phyloP scores from a whole-genome alignment of 2,329 filamentous ascomycete genomes.

The Trichophyton verrucosum region DNA sequence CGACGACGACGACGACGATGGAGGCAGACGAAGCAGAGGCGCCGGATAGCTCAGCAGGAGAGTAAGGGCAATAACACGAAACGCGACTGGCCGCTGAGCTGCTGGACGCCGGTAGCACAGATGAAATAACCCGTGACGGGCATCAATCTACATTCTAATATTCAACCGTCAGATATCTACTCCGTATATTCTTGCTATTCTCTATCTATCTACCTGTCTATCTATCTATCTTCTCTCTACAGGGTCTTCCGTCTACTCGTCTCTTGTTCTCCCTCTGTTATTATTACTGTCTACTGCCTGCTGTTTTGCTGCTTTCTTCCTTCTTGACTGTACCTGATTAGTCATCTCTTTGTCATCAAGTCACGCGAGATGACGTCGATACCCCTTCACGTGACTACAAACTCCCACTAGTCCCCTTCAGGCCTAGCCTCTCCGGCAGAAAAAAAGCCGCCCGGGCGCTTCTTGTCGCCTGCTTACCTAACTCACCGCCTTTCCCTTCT shows the following conservation, averaged over 20 bases:
- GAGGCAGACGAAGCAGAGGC: neutral
- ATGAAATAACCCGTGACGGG: neutral
- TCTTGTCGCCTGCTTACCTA: no score
- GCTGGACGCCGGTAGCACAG: neutral
- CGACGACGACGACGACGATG: neutral
- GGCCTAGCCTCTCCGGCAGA: neutral
- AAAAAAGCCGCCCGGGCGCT: conserved; percentile 1
- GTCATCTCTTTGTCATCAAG: neutral
- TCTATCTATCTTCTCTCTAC: neutral
- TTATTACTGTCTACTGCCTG: neutral
- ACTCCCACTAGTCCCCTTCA: neutral
- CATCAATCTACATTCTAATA: neutral
- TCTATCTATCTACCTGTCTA: neutral
- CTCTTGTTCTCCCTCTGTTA: no score
- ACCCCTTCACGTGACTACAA: neutral
- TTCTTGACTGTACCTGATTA: neutral
- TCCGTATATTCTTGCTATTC: neutral
- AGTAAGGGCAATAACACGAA: neutral
- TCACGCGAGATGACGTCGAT: neutral
- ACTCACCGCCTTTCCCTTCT: conserved; percentile 4
- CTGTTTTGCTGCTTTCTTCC: no score
- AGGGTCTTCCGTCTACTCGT: no score
- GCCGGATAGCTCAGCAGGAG: neutral
- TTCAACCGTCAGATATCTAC: no score
- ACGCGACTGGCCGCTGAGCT: neutral